Conservation (phyloP, 257 asterid genomes). For the Oldenlandia corymbosa region DNA sequence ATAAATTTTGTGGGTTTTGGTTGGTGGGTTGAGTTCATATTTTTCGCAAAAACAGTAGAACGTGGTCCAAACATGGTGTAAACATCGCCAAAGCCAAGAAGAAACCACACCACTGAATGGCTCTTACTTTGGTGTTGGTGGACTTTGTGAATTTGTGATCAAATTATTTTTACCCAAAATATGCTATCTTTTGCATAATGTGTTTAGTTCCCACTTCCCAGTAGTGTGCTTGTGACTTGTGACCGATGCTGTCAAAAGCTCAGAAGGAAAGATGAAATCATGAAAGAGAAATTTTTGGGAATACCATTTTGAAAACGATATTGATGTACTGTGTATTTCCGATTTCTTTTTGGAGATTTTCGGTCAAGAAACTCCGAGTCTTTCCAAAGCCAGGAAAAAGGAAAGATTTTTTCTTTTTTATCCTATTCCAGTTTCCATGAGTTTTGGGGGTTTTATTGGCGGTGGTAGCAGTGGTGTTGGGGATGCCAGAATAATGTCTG, state of each 20-base stretch:
- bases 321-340: too few species aligned
- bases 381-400: not conserved
- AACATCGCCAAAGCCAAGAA: slow-evolving; percentile 1
- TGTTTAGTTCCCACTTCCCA: not conserved
- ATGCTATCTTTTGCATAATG: not conserved
- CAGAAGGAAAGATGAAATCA: slow-evolving; percentile 22
- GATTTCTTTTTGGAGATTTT: not conserved
- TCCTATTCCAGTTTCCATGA: slow-evolving; percentile 30
- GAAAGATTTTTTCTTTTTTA: not conserved
- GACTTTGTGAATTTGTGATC: not conserved
- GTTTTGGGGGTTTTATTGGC: slow-evolving; percentile 46
- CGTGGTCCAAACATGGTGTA: slow-evolving; percentile 26
- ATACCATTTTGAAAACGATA: slow-evolving; percentile 17
- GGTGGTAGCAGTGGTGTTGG: slow-evolving; percentile 25
- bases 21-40: slow-evolving; percentile 45
- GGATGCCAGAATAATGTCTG: slow-evolving; percentile 44
- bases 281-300: slow-evolving; percentile 19
- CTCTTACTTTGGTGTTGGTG: slow-evolving; percentile 13
- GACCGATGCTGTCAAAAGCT: slow-evolving; percentile 7
- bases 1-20: slow-evolving; percentile 57
- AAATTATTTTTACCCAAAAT: not conserved
- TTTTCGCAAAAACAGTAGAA: slow-evolving; percentile 8
- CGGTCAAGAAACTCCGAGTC: slow-evolving; percentile 5
- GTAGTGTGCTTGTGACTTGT: not conserved
- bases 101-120: slow-evolving; percentile 35